Evolutionary conservation across 2,329 filamentous ascomycete genomes (phyloP), one percentile per base, ranked within the genome.

Genomic region (Fusarium palustre): DNA sequence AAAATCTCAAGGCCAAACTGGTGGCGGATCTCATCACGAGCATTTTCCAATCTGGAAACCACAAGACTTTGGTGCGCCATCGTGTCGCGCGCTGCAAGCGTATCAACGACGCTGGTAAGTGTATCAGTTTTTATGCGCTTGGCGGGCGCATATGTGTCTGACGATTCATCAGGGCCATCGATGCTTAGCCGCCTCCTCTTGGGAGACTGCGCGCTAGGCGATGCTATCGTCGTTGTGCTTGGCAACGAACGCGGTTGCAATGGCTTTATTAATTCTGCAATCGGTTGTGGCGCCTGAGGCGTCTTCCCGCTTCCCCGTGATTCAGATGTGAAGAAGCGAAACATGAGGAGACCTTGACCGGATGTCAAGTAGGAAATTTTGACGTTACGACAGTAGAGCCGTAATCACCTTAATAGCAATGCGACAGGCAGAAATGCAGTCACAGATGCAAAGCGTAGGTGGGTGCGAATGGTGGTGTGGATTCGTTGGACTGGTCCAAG

Each of bases 1-100:
- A 98, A 83, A 55, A 98, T 94, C 82, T 97, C 94, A 70, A 96
- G 88, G 75, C 94, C 92, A 79, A 98, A 91, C 80, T 97, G 92
- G 66, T 93, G 90, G 76, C 94, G 91, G 76, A 98, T 91, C 36
- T 87, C 86, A 73, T 94, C 90, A 76, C 88, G 88, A 68, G 91
- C 86, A 60, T 82, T 83, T 38, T 90, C 82, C 72, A 86, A 66
- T 69, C 81, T 76, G 66, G 75, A 64, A 43, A 73, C 53, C 65
- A 59, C 46, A 48, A 47, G 55, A 58, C 55, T 52, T 59, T 70
- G 38, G 57, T 70, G 64, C 55, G 58, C 54, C 49, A 59, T 71
- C 67, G 67, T 66, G 61, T 68, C 59, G 68, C 55, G 67, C 49
- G 58, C 55, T 50, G 52, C 69, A 64, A 33, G 68, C 33, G 70